Evolutionary conservation across 148 eudicot genomes (phyloP), one percentile per base, ranked within the genome.

Genomic region (Rhododendron ovatum): DNA sequence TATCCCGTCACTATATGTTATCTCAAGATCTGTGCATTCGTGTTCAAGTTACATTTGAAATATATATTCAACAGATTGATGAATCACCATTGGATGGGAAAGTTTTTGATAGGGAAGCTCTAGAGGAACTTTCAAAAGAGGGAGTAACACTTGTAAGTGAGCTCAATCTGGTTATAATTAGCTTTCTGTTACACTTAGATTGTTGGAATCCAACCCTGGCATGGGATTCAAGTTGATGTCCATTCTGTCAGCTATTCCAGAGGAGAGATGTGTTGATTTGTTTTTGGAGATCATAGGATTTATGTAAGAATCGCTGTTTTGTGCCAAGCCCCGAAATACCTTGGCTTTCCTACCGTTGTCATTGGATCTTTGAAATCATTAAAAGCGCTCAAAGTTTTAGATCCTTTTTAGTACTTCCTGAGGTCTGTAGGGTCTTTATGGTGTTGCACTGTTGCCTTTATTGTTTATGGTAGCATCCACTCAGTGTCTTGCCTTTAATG

Each of bases 111-210:
- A 95, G 99, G 65, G 91, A 84, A 87, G 98, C 92, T 71, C 92
- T 97, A 82, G 99, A 97, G 88, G 95, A 97, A 88, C 95, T 97
- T 78, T 90, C 99, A 13, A 97, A 94, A 88, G 99, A 97, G 90
- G 99, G 99, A 82, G 98, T 97, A 82, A 95, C 99, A 80, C 91
- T 97, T 90, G 99, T 97, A 91, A 88, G 95, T 83, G 67, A 83
- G 83, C 53, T 77, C 39, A 18, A 22, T 41, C 28, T 37, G 65
- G 30, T 71, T 73, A 9, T 73, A 26, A 30, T 55, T 84, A 26
- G 78, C 15, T 48, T 83, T 30, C 63, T 83, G 79, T 45, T 83
- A 69, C 63, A 47, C 39, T 69, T 45, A 12, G 4, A 65, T 65
- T 65, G 76, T 71, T 71, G 13, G 65, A 48, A 50, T 22, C 59